Evolutionary conservation across 208 protist species (phyloP).

Genomic region (Trypanosoma platydactyli): DNA sequence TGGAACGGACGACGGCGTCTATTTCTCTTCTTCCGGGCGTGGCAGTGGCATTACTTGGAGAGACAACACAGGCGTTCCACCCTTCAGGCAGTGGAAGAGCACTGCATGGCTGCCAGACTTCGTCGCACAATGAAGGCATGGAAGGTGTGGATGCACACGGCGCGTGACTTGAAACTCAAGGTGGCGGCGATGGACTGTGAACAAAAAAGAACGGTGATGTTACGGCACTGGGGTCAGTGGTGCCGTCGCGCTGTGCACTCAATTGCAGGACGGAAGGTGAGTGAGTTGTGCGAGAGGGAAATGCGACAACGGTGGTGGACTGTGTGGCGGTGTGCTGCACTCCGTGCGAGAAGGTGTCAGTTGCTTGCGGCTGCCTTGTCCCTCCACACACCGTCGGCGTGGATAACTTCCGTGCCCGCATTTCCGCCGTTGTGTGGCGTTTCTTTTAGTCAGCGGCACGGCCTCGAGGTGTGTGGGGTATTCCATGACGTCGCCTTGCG

Average conservation of each 20-base stretch:
- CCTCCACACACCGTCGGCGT: constrained; percentile 3
- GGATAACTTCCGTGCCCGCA: background rate
- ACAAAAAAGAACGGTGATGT: background rate
- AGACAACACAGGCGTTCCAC: background rate
- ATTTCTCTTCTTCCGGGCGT: constrained; percentile 63
- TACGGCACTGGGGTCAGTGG: background rate
- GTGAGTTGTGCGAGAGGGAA: background rate
- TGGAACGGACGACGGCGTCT: constrained; percentile 35
- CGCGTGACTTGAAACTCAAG: background rate
- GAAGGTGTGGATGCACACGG: background rate
- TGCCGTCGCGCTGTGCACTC: background rate
- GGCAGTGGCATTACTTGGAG: constrained; percentile 49
- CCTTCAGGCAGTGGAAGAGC: background rate
- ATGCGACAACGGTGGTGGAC: background rate
- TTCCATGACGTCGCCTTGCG: background rate
- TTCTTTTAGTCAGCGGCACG: too few relatives aligned
- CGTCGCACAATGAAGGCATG: constrained; percentile 7
- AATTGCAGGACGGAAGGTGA: background rate
- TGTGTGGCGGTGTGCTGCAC: background rate
- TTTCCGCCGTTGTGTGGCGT: too few relatives aligned
- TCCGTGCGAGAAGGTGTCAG: background rate
- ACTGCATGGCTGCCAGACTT: background rate
- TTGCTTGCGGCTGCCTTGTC: background rate
- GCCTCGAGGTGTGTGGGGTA: background rate
- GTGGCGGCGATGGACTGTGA: background rate